Conservation (phyloP, 495 filamentous ascomycete species). For the Tricharina praecox region DNA sequence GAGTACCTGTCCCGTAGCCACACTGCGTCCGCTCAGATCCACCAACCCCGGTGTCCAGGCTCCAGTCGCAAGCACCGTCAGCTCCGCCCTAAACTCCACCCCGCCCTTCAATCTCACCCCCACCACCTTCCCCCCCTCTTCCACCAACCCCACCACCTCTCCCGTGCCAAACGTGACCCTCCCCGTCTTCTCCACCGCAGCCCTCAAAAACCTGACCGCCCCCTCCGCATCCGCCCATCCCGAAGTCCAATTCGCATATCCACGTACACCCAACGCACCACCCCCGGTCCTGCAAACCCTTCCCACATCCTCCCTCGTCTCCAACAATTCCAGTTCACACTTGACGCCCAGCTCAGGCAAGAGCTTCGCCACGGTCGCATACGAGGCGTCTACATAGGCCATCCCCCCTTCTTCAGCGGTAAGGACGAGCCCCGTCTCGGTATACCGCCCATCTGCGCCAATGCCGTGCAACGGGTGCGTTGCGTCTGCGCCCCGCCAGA, state of each 20-base stretch:
- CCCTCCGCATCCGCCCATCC: conserved; percentile 78
- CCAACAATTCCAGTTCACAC: conserved; percentile 10
- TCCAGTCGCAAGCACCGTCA: conserved; percentile 67
- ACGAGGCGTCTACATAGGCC: conserved; percentile 54
- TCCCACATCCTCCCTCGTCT: conserved; percentile 34
- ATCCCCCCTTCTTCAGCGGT: conserved; percentile 39
- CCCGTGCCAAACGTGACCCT: conserved; percentile 48
- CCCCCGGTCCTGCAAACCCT: conserved; percentile 31
- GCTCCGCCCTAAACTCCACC: conserved; percentile 41
- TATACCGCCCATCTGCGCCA: conserved; percentile 53
- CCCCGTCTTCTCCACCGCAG: conserved; percentile 36
- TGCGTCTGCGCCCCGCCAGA: conserved; percentile 43
- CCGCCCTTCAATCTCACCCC: conserved; percentile 43
- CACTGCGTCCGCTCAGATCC: conserved; percentile 56
- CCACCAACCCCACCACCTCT: conserved; percentile 32
- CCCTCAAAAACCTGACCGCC: conserved; percentile 46
- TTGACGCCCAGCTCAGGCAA: conserved; percentile 29
- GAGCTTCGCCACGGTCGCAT: conserved; percentile 3
- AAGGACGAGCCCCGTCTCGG: conserved; percentile 56
- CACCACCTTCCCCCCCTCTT: conserved; percentile 16
- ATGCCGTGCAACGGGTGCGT: conserved; percentile 25
- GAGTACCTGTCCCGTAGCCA: conserved; percentile 65
- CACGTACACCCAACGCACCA: conserved; percentile 41
- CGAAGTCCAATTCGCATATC: conserved; percentile 64
- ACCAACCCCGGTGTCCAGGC: conserved; percentile 67